These are phyloP conservation scores for Musa schizocarpa DNA, from an alignment of 176 grass and related monocot genomes.

Conservation along the genomic window DNA sequence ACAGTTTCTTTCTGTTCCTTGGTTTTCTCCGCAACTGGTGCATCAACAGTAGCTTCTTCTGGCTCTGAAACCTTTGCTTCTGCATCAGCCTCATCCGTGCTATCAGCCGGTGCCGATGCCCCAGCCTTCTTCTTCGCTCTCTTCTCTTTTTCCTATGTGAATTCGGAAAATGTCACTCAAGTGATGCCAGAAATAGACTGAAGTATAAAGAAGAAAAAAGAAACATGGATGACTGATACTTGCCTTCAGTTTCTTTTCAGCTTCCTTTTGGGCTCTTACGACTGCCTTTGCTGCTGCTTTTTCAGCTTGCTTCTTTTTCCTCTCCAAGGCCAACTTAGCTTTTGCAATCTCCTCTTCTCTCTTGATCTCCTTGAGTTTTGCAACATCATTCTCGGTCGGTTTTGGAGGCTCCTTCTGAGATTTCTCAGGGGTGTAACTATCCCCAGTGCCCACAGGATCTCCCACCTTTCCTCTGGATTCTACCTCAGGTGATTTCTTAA, in stretches of 20 bases:
- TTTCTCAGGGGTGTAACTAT: constrained; percentile 24
- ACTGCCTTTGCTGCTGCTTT: constrained; percentile 68
- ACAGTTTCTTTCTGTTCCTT: constrained; percentile 51
- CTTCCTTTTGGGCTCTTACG: constrained; percentile 65
- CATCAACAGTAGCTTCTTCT: constrained; percentile 28
- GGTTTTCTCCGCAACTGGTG: constrained; percentile 17
- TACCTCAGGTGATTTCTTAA: constrained; percentile 29
- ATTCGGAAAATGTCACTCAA: neutral
- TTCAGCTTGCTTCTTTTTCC: constrained; percentile 87
- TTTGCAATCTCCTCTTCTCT: constrained; percentile 90
- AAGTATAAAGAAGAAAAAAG: neutral
- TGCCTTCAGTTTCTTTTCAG: constrained; percentile 71
- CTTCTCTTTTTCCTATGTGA: constrained; percentile 71
- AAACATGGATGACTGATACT: constrained; percentile 2
- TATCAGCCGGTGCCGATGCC: constrained; percentile 13
- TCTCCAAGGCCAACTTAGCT: constrained; percentile 69
- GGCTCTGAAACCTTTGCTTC: constrained; percentile 57
- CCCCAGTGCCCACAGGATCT: constrained; percentile 13
- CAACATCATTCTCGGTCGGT: constrained; percentile 45
- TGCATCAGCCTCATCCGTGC: constrained; percentile 36
- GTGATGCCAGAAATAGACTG: neutral
- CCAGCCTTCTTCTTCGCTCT: constrained; percentile 63
- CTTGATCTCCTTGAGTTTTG: constrained; percentile 78
- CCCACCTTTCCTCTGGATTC: constrained; percentile 30
- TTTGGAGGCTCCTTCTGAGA: constrained; percentile 46